These are phyloP conservation scores for Globisporangium barbulae DNA, from an alignment of 352 stramenopile species.

Conservation along the genomic window DNA sequence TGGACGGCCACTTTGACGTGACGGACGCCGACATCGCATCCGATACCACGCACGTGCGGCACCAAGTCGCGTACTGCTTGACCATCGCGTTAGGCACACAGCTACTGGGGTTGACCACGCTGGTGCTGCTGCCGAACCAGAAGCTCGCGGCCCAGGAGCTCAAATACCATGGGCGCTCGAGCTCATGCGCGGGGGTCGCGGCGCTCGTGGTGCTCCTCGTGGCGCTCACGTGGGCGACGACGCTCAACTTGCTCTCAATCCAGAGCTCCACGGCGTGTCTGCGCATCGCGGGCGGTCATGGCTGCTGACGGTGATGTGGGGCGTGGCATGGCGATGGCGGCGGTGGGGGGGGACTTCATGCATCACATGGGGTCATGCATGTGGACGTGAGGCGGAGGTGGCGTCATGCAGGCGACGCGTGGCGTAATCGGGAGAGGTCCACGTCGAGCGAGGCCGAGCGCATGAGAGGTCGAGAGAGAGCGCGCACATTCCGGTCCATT, in stretches of 20 bases:
- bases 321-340: neutral
- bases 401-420: neutral
- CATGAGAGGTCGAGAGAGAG: too few relatives aligned
- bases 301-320: slow-evolving; percentile 25
- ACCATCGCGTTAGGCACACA: slow-evolving; percentile 27
- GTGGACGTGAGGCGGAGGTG: neutral
- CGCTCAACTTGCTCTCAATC: slow-evolving; percentile 59
- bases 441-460: neutral
- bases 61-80: slow-evolving; percentile 54
- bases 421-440: neutral
- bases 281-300: slow-evolving; percentile 51
- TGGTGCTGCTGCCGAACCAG: slow-evolving; percentile 58
- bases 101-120: slow-evolving; percentile 37
- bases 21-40: slow-evolving; percentile 52
- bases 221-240: slow-evolving; percentile 48
- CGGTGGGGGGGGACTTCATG: neutral
- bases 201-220: slow-evolving; percentile 34
- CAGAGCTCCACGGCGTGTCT: slow-evolving; percentile 60
- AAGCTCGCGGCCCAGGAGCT: slow-evolving; percentile 60
- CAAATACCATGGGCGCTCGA: slow-evolving; percentile 50
- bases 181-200: slow-evolving; percentile 32
- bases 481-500: neutral
- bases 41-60: slow-evolving; percentile 55
- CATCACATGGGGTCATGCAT: neutral
- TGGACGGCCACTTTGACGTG: slow-evolving; percentile 57